Conservation (phyloP, 768 basidiomycete genomes). For the Aureoboletus auriporus region DNA sequence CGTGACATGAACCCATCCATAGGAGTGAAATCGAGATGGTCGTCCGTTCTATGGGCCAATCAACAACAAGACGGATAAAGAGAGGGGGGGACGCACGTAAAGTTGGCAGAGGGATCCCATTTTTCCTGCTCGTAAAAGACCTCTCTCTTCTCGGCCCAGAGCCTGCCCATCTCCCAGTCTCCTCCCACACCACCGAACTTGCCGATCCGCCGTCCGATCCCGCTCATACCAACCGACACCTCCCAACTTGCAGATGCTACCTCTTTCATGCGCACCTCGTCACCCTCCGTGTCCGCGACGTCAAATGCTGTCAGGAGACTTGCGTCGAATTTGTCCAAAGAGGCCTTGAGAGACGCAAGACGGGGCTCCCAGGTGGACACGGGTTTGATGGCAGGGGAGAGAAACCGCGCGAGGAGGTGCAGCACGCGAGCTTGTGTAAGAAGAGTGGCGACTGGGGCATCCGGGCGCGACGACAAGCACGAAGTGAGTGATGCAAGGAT, state of each 20-base stretch:
- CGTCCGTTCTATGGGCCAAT: slow-evolving; percentile 39
- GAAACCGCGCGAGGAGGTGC: slow-evolving; percentile 68
- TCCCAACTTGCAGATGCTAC: slow-evolving; percentile 86
- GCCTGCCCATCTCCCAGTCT: slow-evolving; percentile 91
- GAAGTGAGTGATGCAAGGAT: slow-evolving; percentile 47
- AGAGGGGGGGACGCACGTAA: slow-evolving; percentile 48
- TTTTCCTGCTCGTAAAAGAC: slow-evolving; percentile 83
- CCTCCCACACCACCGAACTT: slow-evolving; percentile 1
- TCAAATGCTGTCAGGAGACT: slow-evolving; percentile 86
- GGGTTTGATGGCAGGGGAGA: slow-evolving; percentile 69
- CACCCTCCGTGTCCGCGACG: slow-evolving; percentile 65
- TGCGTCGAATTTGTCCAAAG: slow-evolving; percentile 87
- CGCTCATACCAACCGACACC: slow-evolving; percentile 53
- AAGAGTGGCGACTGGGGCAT: slow-evolving; percentile 38
- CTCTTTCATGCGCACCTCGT: slow-evolving; percentile 76
- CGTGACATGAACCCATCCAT: slow-evolving; percentile 89
- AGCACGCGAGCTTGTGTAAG: slow-evolving; percentile 63
- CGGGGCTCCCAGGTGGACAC: slow-evolving; percentile 63
- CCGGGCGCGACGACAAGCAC: slow-evolving; percentile 40
- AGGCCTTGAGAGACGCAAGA: slow-evolving; percentile 61
- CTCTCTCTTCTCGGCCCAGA: slow-evolving; percentile 94
- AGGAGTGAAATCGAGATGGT: slow-evolving; percentile 76
- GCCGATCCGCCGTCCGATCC: slow-evolving; percentile 18
- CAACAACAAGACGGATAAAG: neutral
- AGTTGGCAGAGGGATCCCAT: slow-evolving; percentile 82